Conservation (phyloP, 805 yeast genomes). For the Candida arabinofermentans region DNA sequence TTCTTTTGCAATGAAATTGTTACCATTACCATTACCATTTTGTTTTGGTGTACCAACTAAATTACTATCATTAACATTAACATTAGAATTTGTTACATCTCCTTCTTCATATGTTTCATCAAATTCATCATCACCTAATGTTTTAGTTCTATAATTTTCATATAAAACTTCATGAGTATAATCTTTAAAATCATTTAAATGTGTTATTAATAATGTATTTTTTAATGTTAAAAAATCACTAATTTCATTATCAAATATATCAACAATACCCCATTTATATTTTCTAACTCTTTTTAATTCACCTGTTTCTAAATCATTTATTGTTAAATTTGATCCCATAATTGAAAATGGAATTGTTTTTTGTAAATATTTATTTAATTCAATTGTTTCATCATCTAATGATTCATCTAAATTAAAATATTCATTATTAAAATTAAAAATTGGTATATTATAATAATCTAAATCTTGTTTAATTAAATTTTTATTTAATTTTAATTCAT, state of each 20-base stretch:
- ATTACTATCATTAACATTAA: conserved; percentile 3
- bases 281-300: conserved; percentile 44
- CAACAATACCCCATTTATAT: conserved; percentile 68
- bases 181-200: conserved; percentile 84
- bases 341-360: conserved; percentile 60
- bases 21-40: conserved; percentile 2
- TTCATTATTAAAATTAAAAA: conserved; percentile 73
- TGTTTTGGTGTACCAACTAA: not conserved
- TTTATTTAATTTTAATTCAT: conserved; percentile 71
- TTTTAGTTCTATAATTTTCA: conserved; percentile 83
- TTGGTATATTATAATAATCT: conserved; percentile 62
- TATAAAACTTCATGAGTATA: conserved; percentile 81
- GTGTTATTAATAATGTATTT: conserved; percentile 76
- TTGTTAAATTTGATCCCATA: conserved; percentile 49
- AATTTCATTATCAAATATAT: conserved; percentile 57
- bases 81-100: too few relatives aligned
- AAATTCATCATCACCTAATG: conserved; percentile 19
- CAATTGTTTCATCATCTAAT: conserved; percentile 29
- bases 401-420: conserved; percentile 32
- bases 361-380: conserved; percentile 36
- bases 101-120: conserved; percentile 3
- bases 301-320: conserved; percentile 33
- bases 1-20: conserved; percentile 46
- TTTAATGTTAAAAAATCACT: conserved; percentile 80
- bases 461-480: conserved; percentile 73